Evolutionary conservation across 2,329 filamentous ascomycete species (phyloP), one percentile per base, ranked within the genome.

Genomic region (Orbilia ellipsospora): DNA sequence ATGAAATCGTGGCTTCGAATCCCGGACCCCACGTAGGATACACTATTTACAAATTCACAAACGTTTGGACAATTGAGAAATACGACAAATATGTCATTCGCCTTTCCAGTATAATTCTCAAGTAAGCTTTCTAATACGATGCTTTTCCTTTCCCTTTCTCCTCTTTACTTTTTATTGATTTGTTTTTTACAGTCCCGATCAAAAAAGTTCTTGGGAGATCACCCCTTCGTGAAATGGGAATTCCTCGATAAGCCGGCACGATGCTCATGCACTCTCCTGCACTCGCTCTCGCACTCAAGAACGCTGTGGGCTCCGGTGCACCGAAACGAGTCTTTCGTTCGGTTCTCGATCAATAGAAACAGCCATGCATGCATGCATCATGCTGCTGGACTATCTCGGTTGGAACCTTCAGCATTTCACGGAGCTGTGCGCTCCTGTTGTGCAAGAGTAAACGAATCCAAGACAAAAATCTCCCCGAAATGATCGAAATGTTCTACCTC

Each of bases 241-340:
- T 68, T 68, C 63, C 64, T 74, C 70, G 70, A 74, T 57, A 74
- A 74, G 70, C 63, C 70, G 70, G 70, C 64, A 45, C 28, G 56
- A 59, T 67, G 56, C 50, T 57, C 52, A 59, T 65, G 61, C 68
- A 54, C 60, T 40, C 56, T 48, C 13, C 62, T 74, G 69, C 61
- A 67, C 28, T 67, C 36, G 40, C 59, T 42, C 44, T 36, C 31
- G 13, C 44, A 48, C 44, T 48, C 44, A 48, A 48, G 16, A 7
- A 10, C 31, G 10, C 31, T 36, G 48, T 5, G 59, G 68, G 59
- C 54, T 63, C 61, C 56, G 57, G 57, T 63, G 51, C 57, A 68
- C 63, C 50, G 51, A 51, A 60, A 42, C 20, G 31, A 36, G 31
- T 50, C 16, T 7, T 23, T 28, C 13, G 3, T 26, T 31, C 16